Percentiles rank a stretch among this genome's conserved stretches.
Conservation (phyloP, 352 stramenopile genomes). For the Globisporangium viniferum region DNA sequence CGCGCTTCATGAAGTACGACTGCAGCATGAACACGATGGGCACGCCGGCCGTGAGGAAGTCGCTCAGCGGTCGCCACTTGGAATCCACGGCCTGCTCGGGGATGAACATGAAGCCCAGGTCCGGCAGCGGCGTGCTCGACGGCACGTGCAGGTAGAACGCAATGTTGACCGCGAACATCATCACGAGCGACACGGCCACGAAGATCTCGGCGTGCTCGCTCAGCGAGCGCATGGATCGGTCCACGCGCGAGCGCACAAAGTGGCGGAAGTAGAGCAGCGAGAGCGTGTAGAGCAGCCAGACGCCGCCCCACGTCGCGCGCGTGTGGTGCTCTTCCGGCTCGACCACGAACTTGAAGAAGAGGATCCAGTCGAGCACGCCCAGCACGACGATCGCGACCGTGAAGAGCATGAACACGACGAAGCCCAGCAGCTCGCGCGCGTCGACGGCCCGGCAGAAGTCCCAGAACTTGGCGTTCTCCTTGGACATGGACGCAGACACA, state of each 20-base stretch:
- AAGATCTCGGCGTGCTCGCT: slow-evolving; percentile 69
- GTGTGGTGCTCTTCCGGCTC: slow-evolving; percentile 42
- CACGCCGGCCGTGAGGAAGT: slow-evolving; percentile 58
- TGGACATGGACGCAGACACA: background rate
- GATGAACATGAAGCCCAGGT: slow-evolving; percentile 75
- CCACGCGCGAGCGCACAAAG: slow-evolving; percentile 36
- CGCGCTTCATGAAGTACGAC: slow-evolving; percentile 43
- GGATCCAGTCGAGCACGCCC: slow-evolving; percentile 51
- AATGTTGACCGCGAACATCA: slow-evolving; percentile 71
- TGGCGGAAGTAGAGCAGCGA: slow-evolving; percentile 49
- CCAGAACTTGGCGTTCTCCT: slow-evolving; percentile 20
- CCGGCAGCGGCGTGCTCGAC: slow-evolving; percentile 45
- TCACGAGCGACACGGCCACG: slow-evolving; percentile 56
- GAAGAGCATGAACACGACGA: slow-evolving; percentile 42
- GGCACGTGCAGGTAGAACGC: slow-evolving; percentile 72
- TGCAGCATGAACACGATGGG: slow-evolving; percentile 62
- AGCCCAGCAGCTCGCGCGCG: slow-evolving; percentile 37
- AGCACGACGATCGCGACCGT: slow-evolving; percentile 40
- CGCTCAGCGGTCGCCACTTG: slow-evolving; percentile 57
- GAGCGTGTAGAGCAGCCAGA: slow-evolving; percentile 49
- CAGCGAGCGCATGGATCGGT: slow-evolving; percentile 36
- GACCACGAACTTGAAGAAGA: slow-evolving; percentile 69
- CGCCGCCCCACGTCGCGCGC: slow-evolving; percentile 41
- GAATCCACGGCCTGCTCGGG: slow-evolving; percentile 58
- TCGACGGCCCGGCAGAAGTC: slow-evolving; percentile 31